Base-by-base conservation (phyloP, 129 eudicot genomes). In the Arctium lappa region DNA sequence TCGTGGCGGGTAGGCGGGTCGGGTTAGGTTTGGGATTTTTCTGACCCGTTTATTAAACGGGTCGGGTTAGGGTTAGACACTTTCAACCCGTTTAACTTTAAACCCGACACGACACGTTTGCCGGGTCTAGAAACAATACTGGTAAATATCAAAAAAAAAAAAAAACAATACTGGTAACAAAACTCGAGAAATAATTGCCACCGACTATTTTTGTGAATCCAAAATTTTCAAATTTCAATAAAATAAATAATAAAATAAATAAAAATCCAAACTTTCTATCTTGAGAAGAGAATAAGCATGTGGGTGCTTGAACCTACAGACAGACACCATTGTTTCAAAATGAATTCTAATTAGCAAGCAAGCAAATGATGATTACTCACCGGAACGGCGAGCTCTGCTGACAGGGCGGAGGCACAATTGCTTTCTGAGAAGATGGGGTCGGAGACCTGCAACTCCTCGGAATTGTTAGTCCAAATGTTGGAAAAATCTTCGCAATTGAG, bases 361-460 rank as follows among this genome's bases (percentile, higher is more conserved):
- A 72, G 16, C 15, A 1, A 31, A 5, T 0, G 5, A 77, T 1
- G 5, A 77, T 1, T 53, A 50, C 91, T 85, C 87, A 94, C 98
- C 92, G 97, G 97, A 82, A 95, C 94, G 13, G 97, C 82, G 56
- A 92, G 90, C 79, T 90, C 94, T 5, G 92, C 86, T 0, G 97
- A 88, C 72, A 94, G 89, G 42, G 85, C 78, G 1, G 87, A 65
- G 3, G 78, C 78, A 18, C 75, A 4, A 83, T 80, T 73, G 79
- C 73, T 80, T 40, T 82, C 88, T 56, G 90, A 79, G 77, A 91
- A 87, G 66, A 90, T 74, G 15, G 94, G 83, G 82, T 86, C 93
- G 37, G 89, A 62, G 36, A 69, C 87, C 15, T 84, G 86, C 74
- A 94, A 82, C 1, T 76, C 86, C 4, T 85, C 91, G 8, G 86